phyloP scores from a whole-genome alignment of 2,329 filamentous ascomycete species.

The Parafenestella ontariensis region DNA sequence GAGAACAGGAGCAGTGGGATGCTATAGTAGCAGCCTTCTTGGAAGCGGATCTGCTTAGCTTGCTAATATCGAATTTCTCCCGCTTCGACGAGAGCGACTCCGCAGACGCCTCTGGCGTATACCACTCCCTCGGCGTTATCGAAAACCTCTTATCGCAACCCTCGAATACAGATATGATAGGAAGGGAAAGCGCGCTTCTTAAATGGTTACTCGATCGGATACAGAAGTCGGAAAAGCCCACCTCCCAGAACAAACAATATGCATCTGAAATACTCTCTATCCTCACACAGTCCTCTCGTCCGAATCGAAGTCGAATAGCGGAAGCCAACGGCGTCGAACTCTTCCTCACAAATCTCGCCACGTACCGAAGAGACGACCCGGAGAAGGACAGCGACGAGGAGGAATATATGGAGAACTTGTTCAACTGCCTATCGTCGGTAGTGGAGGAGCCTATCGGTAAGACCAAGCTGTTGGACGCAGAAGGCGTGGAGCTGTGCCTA shows the following conservation, averaged over 20 bases:
- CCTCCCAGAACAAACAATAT: slow-evolving; percentile 94
- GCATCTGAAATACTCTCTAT: slow-evolving; percentile 91
- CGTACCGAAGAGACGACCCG: slow-evolving; percentile 87
- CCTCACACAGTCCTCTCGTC: slow-evolving; percentile 75
- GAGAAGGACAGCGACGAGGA: slow-evolving; percentile 86
- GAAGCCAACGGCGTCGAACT: slow-evolving; percentile 75
- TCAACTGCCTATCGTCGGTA: slow-evolving; percentile 83
- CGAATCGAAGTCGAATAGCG: slow-evolving; percentile 70
- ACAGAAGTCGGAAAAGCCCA: slow-evolving; percentile 69
- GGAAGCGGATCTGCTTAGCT: slow-evolving; percentile 72
- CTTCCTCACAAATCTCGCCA: slow-evolving; percentile 81
- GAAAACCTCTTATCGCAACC: slow-evolving; percentile 83
- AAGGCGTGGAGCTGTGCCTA: slow-evolving; percentile 88
- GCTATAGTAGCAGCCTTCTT: slow-evolving; percentile 69
- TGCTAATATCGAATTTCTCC: slow-evolving; percentile 78
- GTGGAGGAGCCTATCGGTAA: slow-evolving; percentile 80
- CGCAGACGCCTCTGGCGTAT: slow-evolving; percentile 82
- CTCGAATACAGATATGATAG: slow-evolving; percentile 73
- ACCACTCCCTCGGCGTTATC: slow-evolving; percentile 80
- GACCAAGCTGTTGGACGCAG: slow-evolving; percentile 81
- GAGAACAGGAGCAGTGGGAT: slow-evolving; percentile 82
- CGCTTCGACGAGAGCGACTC: slow-evolving; percentile 77
- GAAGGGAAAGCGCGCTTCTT: slow-evolving; percentile 70
- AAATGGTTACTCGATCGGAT: slow-evolving; percentile 80
- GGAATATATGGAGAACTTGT: slow-evolving; percentile 93